Percentiles rank a stretch among this genome's conserved stretches.
phyloP scores from a whole-genome alignment of 2,329 filamentous ascomycete species.

The Aureobasidium subglaciale region DNA sequence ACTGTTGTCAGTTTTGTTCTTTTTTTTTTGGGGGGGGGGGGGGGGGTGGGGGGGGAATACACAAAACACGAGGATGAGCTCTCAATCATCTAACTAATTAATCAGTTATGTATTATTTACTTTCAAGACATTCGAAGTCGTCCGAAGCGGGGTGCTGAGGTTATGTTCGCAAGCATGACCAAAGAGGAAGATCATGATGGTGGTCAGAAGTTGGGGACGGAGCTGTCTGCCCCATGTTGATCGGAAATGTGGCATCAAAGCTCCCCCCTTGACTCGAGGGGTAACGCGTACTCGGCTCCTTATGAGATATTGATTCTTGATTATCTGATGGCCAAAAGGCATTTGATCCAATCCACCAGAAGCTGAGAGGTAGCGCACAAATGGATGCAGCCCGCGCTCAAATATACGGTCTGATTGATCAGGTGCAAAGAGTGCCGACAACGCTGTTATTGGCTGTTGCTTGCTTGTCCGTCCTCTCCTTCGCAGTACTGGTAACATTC shows the following conservation, averaged over 20 bases:
- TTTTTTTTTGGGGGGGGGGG: too few species aligned
- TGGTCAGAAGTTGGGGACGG: neutral
- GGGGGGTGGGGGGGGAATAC: too few species aligned
- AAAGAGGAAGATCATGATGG: neutral
- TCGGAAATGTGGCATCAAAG: constrained; percentile 5
- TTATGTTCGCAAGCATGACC: neutral
- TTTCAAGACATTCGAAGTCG: too few species aligned
- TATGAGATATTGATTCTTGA: neutral
- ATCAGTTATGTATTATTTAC: too few species aligned
- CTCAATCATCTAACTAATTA: too few species aligned
- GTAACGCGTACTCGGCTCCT: constrained; percentile 2
- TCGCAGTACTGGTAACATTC: constrained; percentile 22
- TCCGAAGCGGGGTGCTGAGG: too few species aligned
- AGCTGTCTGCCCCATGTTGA: neutral
- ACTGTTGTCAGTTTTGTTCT: too few species aligned
- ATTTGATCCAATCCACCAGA: neutral
- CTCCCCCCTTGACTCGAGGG: constrained; percentile 5
- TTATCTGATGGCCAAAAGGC: constrained; percentile 1
- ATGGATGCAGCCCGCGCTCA: neutral
- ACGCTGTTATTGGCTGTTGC: constrained; percentile 2
- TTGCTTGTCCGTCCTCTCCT: constrained; percentile 20
- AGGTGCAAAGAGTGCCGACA: constrained; percentile 5
- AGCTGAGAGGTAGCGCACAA: constrained; percentile 9
- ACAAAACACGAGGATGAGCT: too few species aligned
- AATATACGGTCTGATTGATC: neutral